These are phyloP conservation scores for Penicillium argentinense DNA, from an alignment of 495 filamentous ascomycete genomes.

Conservation along the genomic window DNA sequence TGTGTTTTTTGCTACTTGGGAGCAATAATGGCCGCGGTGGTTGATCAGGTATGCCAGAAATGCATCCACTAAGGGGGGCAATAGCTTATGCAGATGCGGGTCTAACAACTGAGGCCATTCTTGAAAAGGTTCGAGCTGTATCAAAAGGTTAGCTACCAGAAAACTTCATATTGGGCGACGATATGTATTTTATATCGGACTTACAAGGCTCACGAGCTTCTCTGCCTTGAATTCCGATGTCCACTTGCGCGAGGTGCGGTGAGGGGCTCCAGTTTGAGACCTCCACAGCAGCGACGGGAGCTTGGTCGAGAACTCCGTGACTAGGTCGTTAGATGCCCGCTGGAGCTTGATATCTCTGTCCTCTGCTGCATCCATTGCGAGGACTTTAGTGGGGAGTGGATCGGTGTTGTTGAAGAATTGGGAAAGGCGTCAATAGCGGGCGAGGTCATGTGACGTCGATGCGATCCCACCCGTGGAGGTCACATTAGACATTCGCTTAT, in stretches of 20 bases:
- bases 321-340: slow-evolving; percentile 64
- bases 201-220: slow-evolving; percentile 45
- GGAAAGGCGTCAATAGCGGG: slow-evolving; percentile 30
- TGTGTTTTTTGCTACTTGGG: slow-evolving; percentile 24
- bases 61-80: slow-evolving; percentile 70
- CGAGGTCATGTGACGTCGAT: slow-evolving; percentile 23
- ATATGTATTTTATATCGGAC: slow-evolving; percentile 2
- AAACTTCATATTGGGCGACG: background rate
- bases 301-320: slow-evolving; percentile 60
- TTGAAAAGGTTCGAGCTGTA: slow-evolving; percentile 87
- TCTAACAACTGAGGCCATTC: slow-evolving; percentile 97
- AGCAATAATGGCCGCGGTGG: slow-evolving; percentile 39
- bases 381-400: background rate
- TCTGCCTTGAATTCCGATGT: slow-evolving; percentile 39
- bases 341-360: slow-evolving; percentile 75
- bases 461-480: background rate
- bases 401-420: slow-evolving; percentile 9
- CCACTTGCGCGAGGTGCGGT: slow-evolving; percentile 43
- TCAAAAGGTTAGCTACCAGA: background rate
- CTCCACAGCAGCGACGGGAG: slow-evolving; percentile 53
- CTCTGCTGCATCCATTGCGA: slow-evolving; percentile 49
- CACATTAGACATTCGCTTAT: too few relatives aligned
- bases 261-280: slow-evolving; percentile 22
- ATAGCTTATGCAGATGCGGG: slow-evolving; percentile 70
- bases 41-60: slow-evolving; percentile 66